A percentile compares a stretch with the other conserved stretches of the same genome.
phyloP scores from a whole-genome alignment of 495 filamentous ascomycete genomes.

The Articulospora tetracladia region DNA sequence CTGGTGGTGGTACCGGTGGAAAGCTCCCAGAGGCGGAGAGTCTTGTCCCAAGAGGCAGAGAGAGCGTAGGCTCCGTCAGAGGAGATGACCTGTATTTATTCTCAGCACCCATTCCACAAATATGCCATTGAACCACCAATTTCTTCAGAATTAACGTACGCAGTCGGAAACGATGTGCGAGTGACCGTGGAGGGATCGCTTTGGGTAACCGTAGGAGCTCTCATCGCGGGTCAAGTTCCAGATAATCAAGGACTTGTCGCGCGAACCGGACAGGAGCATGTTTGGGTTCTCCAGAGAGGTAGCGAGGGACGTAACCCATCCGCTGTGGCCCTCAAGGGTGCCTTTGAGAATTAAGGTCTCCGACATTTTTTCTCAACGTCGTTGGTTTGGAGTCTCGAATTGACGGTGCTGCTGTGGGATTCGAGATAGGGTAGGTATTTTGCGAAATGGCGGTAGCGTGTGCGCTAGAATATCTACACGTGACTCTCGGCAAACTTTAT shows the following conservation, averaged over 20 bases:
- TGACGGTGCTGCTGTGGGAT: neutral
- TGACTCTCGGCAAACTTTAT: slow-evolving; percentile 17
- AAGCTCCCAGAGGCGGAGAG: slow-evolving; percentile 98
- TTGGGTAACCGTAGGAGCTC: slow-evolving; percentile 94
- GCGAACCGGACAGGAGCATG: slow-evolving; percentile 97
- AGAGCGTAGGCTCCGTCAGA: slow-evolving; percentile 99
- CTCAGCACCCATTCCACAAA: slow-evolving; percentile 20
- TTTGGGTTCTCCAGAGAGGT: slow-evolving; percentile 99
- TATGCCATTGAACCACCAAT: slow-evolving; percentile 8
- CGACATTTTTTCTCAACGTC: slow-evolving; percentile 57
- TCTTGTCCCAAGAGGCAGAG: slow-evolving; percentile 99
- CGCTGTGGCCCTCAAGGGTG: slow-evolving; percentile 93
- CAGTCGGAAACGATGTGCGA: slow-evolving; percentile 99
- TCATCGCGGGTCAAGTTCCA: slow-evolving; percentile 99
- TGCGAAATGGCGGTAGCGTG: no score
- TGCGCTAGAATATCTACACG: no score
- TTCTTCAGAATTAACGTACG: slow-evolving; percentile 56
- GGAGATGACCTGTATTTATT: slow-evolving; percentile 80
- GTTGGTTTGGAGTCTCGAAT: neutral
- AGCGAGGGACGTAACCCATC: slow-evolving; percentile 82
- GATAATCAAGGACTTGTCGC: slow-evolving; percentile 99
- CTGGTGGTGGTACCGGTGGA: slow-evolving; percentile 93
- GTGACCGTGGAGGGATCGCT: slow-evolving; percentile 96
- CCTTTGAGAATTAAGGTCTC: slow-evolving; percentile 97
- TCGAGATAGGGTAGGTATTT: no score